Base-by-base conservation (phyloP, 345 rosid species). In the Durio zibethinus region DNA sequence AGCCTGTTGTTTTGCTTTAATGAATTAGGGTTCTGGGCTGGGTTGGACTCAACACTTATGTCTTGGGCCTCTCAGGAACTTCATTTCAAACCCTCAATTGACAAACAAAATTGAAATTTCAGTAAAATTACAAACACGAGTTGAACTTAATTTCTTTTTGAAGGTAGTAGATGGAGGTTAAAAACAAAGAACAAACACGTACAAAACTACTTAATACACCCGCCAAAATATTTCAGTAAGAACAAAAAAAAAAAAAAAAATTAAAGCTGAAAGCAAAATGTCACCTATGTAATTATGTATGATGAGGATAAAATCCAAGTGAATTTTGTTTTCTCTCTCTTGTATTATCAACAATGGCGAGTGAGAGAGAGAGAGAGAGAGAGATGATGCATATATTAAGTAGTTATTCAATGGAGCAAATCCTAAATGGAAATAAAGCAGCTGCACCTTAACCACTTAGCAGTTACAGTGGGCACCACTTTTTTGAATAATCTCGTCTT, bases 401-500 rank as follows among this genome's bases (percentile, higher is more conserved):
- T n/a, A 40, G 52, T 43, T 43, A 6, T 25, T 43, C 35, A 11
- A 42, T 43, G 36, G 20, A 68, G 33, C 72, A 10, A 72, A 50
- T 20, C 61, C 75, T 27, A 45, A 47, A 69, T 14, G 23, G 38
- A 2, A 35, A 63, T 33, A 72, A 35, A 54, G 38, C 27, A 36
- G 48, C 63, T 54, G 1, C 18, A 54, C 64, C 50, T n/a, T 54
- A 72, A 73, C 64, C 50, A 54, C 64, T 73, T 36, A 35, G 48
- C 64, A 33, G 64, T 54, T 35, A 36, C 64, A 56, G 64, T 56
- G 76, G 64, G 76, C 9, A 62, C 42, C 25, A 63, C 59, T 8
- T 40, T 42, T 60, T 8, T 7, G 2, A 48, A 18, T 71, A 12
- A 48, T 31, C 38, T 29, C 7, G n/a, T 62, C 0, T 33, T 27